Base-by-base conservation (phyloP, 345 rosid genomes). In the Eucalyptus leucophloia region DNA sequence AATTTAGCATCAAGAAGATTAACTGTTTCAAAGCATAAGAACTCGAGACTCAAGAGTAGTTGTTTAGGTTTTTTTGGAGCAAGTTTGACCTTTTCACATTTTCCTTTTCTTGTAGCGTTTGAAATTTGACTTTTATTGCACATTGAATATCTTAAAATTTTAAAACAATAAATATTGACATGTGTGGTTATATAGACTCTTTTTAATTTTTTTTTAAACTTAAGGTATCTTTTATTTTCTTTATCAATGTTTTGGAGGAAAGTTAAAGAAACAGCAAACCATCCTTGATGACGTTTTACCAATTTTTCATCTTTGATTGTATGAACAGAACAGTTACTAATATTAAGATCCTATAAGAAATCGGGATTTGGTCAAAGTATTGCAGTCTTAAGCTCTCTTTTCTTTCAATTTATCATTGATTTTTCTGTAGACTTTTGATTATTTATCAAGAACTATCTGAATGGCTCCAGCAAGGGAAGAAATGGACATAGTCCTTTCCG, bases 381-480 rank as follows among this genome's bases (percentile, higher is more conserved):
- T 26, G 4, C 65, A 26, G 15, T 58, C 65, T 58, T 58, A 86
- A 1, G 37, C 58, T 28, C 60, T 30, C 37, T 9, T 51, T 10
- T 56, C 32, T 50, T 16, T 16, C 40, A 32, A 32, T 30, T 50
- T 37, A 56, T 86, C 13, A 0, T 32, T 19, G 24, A 81, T 40
- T 9, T 81, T 12, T n/a, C 40, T 11, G 26, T 18, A 81, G 19
- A n/a, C 21, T 87, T 19, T 49, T 58, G 15, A 58, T 58, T 24
- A 26, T 26, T 58, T 8, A 26, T 58, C 67, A 26, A 58, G 7
- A 69, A 86, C 49, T 87, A 88, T 88, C 8, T 92, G 90, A 89
- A 89, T 92, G 93, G 89, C 72, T 93, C 94, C 97, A 96, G 98
- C 96, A 96, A 96, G 93, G 99, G 96, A 91, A 96, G 95, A 93